Evolutionary conservation across 2,329 filamentous ascomycete genomes (phyloP).

Genomic region (Ascochyta pisi): DNA sequence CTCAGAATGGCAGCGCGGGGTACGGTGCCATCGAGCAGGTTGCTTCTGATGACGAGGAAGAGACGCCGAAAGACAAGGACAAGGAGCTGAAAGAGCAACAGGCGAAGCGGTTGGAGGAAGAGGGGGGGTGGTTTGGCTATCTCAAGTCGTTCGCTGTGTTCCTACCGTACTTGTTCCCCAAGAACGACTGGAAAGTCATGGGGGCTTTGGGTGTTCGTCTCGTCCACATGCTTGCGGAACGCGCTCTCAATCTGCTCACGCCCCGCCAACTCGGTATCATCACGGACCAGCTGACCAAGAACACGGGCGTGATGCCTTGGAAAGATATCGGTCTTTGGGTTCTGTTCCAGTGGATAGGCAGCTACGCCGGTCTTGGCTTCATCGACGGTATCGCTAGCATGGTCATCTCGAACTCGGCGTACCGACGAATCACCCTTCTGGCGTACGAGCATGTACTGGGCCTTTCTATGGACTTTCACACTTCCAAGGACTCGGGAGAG

Average conservation of each 20-base stretch:
- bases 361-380: conserved; percentile 59
- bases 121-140: conserved; percentile 80
- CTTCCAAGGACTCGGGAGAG: conserved; percentile 68
- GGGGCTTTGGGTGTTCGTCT: conserved; percentile 71
- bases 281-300: conserved; percentile 69
- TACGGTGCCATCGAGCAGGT: conserved; percentile 45
- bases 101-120: conserved; percentile 71
- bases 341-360: conserved; percentile 56
- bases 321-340: conserved; percentile 60
- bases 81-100: conserved; percentile 61
- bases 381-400: conserved; percentile 61
- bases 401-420: conserved; percentile 64
- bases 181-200: conserved; percentile 70
- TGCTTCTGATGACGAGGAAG: conserved; percentile 48
- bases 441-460: conserved; percentile 72
- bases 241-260: conserved; percentile 76
- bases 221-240: conserved; percentile 71
- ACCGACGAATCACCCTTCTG: conserved; percentile 64
- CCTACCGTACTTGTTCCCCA: conserved; percentile 80
- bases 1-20: conserved; percentile 49
- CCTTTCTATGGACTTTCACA: conserved; percentile 75
- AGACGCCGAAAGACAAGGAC: conserved; percentile 59
- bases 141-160: conserved; percentile 76
- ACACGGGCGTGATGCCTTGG: conserved; percentile 59
- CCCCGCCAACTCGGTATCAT: conserved; percentile 84